These are phyloP conservation scores for Ceratobasidium papillatum DNA, from an alignment of 1,284 basidiomycete genomes.

Conservation along the genomic window DNA sequence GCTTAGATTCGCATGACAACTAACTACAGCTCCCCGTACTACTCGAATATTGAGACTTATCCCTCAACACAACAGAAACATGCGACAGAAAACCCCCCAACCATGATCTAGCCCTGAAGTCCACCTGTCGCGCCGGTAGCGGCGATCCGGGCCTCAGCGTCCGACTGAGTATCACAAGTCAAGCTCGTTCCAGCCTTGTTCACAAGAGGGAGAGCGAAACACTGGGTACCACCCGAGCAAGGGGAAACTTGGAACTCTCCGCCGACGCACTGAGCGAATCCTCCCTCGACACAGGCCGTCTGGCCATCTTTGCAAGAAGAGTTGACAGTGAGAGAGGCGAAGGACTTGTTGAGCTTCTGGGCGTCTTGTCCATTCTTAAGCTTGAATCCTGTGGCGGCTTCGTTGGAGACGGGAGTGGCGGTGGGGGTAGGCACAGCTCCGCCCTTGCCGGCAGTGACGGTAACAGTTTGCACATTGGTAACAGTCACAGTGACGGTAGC, in stretches of 20 bases:
- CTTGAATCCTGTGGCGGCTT: slow-evolving; percentile 21
- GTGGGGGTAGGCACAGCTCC: slow-evolving; percentile 1
- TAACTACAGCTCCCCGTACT: too few species aligned
- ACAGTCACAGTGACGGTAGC: slow-evolving; percentile 1
- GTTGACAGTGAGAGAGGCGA: slow-evolving; percentile 42
- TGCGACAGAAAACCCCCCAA: background rate
- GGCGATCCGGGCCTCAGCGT: slow-evolving; percentile 57
- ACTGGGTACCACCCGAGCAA: slow-evolving; percentile 56
- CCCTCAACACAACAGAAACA: background rate
- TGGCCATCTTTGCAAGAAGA: slow-evolving; percentile 51
- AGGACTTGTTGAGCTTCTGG: slow-evolving; percentile 42
- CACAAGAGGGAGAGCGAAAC: slow-evolving; percentile 64
- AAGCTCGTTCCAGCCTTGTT: slow-evolving; percentile 61
- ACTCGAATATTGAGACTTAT: background rate
- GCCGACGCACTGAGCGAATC: slow-evolving; percentile 56
- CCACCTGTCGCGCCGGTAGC: slow-evolving; percentile 56
- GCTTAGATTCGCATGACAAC: too few species aligned
- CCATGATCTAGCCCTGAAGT: slow-evolving; percentile 16
- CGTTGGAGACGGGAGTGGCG: background rate
- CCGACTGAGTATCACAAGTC: slow-evolving; percentile 57
- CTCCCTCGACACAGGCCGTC: slow-evolving; percentile 57
- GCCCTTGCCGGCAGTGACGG: slow-evolving; percentile 6
- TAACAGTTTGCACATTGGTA: slow-evolving; percentile 23
- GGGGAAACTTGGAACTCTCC: slow-evolving; percentile 56
- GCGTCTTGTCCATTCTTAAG: slow-evolving; percentile 43